Base-by-base conservation (phyloP, 1,284 basidiomycete genomes). In the Microbotryomycetes sp. region DNA sequence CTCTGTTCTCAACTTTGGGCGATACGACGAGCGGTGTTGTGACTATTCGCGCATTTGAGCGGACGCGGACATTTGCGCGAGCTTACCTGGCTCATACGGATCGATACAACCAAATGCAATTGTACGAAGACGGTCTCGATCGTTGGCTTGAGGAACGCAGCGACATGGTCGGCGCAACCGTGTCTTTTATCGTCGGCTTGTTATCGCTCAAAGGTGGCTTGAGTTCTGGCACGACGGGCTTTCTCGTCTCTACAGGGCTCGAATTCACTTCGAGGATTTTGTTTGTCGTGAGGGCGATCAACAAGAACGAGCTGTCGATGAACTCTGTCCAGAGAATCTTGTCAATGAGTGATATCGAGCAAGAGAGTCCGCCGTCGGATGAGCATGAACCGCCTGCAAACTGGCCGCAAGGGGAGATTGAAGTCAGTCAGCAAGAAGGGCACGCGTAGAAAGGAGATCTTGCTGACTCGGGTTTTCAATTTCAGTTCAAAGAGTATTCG, bases 11-110 rank as follows among this genome's bases (percentile, higher is more conserved):
- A 4, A 78, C 84, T 56, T 82, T 82, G 69, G 72, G 87, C 24
- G 91, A 96, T 74, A 87, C 88, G 0, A 79, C 96, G 5, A 81
- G 83, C 5, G 93, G 92, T 9, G 78, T 93, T 5, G 83, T 87
- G 0, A 90, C 88, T 18, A 94, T 97, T 70, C 84, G 91, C 3
- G 89, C 71, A 0, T 72, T 91, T 76, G 86, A 85, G 6, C 88
- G 88, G 0, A 46, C 58, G 18, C 16, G 55, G 7, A 49, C 51
- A 7, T 67, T 67, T 5, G 51, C 57, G 1, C 24, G 31, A 5
- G 24, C 45, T 0, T 67, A 65, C 51, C 50, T 58, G 29, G 27
- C 30, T 21, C 60, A 67, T 26, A 67, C 66, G 15, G 66, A 67
- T 46, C 52, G 30, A 9, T 67, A 63, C 61, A 67, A 67, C 31